Evolutionary conservation across 345 rosid genomes (phyloP).

Genomic region (Eucalyptus decipiens): DNA sequence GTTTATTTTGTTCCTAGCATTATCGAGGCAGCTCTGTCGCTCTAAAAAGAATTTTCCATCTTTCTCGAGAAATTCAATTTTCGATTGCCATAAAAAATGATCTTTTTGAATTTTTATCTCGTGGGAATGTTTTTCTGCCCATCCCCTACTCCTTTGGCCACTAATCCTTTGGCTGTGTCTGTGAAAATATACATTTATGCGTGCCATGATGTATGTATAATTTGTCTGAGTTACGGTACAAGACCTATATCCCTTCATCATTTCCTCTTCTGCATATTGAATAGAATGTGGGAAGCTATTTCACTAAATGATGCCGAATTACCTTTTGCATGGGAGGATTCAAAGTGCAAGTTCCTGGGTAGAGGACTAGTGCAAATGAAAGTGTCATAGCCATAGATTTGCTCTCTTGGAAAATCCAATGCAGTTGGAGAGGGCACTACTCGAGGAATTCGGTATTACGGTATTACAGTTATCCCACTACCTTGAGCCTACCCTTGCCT

Average conservation of each 20-base stretch:
- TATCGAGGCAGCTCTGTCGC: background rate
- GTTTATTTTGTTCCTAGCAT: background rate
- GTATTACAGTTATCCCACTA: background rate
- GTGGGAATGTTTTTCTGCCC: background rate
- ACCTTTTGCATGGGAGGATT: constrained; percentile 24
- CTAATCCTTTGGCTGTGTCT: background rate
- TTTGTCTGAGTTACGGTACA: background rate
- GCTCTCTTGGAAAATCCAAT: constrained; percentile 59
- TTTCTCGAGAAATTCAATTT: background rate
- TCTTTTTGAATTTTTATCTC: background rate
- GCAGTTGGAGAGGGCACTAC: constrained; percentile 63
- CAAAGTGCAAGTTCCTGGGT: constrained; percentile 39
- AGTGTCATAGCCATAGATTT: constrained; percentile 41
- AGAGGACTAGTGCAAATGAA: constrained; percentile 52
- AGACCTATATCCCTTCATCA: background rate
- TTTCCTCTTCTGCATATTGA: background rate
- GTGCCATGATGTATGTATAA: background rate
- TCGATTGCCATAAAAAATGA: background rate
- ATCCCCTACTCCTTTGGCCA: background rate
- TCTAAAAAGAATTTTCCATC: background rate
- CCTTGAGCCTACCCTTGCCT: background rate
- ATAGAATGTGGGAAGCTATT: background rate
- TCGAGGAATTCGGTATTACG: constrained; percentile 25
- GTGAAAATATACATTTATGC: background rate
- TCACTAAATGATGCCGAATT: background rate